Base-by-base conservation (phyloP, 306 rosid genomes). In the Trichosanthes cucumerina region DNA sequence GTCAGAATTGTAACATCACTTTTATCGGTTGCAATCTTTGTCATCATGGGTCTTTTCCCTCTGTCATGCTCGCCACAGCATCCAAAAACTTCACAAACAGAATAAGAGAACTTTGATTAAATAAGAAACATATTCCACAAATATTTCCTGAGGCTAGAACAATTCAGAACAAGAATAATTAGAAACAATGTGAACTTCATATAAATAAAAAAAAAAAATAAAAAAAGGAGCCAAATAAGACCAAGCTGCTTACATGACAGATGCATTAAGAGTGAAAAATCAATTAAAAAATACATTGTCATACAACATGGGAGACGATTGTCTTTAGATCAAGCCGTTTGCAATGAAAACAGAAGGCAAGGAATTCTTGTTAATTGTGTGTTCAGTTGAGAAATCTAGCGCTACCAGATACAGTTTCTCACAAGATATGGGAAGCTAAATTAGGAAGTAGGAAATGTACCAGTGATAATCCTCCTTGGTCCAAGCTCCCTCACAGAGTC, bases 401-500 rank as follows among this genome's bases (percentile, higher is more conserved):
- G 28, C 34, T 26, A 28, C 23, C 13, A 71, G 77, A 46, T 47
- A 24, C 41, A 71, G 5, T 23, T 26, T 13, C 13, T 46, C 24
- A 57, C 21, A 21, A 38, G 47, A 43, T 9, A 33, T 34, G 34
- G 11, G 34, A 57, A 77, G 69, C 36, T 4, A 57, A 57, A 44
- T 52, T 23, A 26, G 75, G 81, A 70, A 57, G 38, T 52, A 77
- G 84, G 77, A 86, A 80, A 41, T 83, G 71, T 89, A 95, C 99
- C 97, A 43, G 97, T 95, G 62, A 95, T 92, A 43, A 92, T 71
- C 89, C 97, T 87, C 89, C 87, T 89, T 62, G 93, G 89, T 82
- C 93, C 90, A 83, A 95, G 97, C 92, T 92, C 99, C 89, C 96
- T 89, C 39, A 95, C 96, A 41, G 86, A 89, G 86, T 95, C 97